Conservation (phyloP, 805 yeast species). For the Metschnikowia kunwiensis region DNA sequence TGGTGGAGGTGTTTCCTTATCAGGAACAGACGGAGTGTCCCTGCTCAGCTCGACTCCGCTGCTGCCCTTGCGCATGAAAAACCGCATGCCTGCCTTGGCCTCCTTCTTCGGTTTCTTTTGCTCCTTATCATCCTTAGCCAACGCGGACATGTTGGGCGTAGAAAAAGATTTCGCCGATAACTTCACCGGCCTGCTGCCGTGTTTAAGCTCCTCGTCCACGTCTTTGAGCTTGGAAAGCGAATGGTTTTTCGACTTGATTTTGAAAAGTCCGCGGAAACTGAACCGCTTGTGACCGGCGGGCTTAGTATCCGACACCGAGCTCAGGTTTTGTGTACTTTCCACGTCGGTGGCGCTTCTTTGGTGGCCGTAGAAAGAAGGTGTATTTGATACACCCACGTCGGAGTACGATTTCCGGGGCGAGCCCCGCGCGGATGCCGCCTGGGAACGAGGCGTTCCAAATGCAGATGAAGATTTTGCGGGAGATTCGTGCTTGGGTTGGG, state of each 20-base stretch:
- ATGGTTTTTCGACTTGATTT: conserved; percentile 33
- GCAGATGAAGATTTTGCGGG: conserved; percentile 9
- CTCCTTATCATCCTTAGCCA: conserved; percentile 3
- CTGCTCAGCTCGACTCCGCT: neutral
- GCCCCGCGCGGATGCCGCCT: neutral
- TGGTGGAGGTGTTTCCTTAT: too few relatives aligned
- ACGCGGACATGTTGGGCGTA: conserved; percentile 26
- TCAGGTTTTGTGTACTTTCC: too few relatives aligned
- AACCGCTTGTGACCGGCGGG: conserved; percentile 28
- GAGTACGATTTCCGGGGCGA: conserved; percentile 4
- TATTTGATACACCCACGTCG: neutral
- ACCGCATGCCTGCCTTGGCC: neutral
- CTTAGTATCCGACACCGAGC: conserved; percentile 3
- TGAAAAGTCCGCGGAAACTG: conserved; percentile 38
- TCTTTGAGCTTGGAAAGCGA: conserved; percentile 16
- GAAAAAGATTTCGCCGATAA: conserved; percentile 28
- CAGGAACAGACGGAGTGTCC: neutral
- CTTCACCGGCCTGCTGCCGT: conserved; percentile 16
- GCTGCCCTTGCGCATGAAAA: conserved; percentile 3
- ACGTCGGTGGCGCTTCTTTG: conserved; percentile 1
- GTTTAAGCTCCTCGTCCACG: conserved; percentile 12
- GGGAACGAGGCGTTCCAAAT: conserved; percentile 10
- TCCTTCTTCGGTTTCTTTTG: conserved; percentile 1
- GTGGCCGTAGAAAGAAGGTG: conserved; percentile 1
- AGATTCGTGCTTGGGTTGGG: neutral